Percentiles rank a stretch among this genome's conserved stretches.
Evolutionary conservation across 768 basidiomycete species (phyloP).

Genomic region (Psilocybe cyanescens): DNA sequence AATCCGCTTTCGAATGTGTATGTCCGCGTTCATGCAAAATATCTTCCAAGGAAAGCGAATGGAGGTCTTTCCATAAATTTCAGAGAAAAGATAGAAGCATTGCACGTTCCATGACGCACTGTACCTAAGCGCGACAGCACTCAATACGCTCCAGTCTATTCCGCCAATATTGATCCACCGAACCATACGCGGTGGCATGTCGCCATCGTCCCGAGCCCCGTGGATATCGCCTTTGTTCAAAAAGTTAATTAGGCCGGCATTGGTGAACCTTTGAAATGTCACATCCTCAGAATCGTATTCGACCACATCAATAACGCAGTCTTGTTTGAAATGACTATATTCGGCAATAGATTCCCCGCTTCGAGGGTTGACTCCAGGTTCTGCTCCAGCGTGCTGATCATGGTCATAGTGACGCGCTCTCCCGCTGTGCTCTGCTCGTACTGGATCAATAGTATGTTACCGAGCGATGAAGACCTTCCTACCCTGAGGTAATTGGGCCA

Average conservation of each 20-base stretch:
- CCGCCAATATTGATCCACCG: conserved; percentile 73
- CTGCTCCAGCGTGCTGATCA: conserved; percentile 49
- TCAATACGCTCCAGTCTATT: conserved; percentile 65
- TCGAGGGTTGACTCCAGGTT: conserved; percentile 67
- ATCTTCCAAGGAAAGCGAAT: conserved; percentile 70
- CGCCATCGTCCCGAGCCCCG: conserved; percentile 1
- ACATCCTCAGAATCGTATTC: conserved; percentile 59
- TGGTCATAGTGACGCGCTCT: conserved; percentile 19
- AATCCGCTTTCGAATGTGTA: conserved; percentile 50
- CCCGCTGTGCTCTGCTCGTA: background rate
- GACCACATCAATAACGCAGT: conserved; percentile 60
- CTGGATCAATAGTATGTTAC: background rate
- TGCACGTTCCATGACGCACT: conserved; percentile 38
- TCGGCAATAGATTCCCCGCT: conserved; percentile 46
- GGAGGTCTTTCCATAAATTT: conserved; percentile 47
- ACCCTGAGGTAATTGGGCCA: background rate
- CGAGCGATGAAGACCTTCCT: background rate
- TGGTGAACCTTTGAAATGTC: conserved; percentile 49
- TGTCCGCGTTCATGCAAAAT: conserved; percentile 58
- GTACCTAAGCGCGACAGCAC: conserved; percentile 58
- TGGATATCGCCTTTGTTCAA: conserved; percentile 33
- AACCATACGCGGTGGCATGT: conserved; percentile 39
- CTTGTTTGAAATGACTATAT: conserved; percentile 57
- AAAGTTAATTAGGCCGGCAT: conserved; percentile 51
- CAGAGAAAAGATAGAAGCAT: conserved; percentile 6